Evolutionary conservation across 2,329 filamentous ascomycete genomes (phyloP).

Genomic region (Paraphoma sp.): DNA sequence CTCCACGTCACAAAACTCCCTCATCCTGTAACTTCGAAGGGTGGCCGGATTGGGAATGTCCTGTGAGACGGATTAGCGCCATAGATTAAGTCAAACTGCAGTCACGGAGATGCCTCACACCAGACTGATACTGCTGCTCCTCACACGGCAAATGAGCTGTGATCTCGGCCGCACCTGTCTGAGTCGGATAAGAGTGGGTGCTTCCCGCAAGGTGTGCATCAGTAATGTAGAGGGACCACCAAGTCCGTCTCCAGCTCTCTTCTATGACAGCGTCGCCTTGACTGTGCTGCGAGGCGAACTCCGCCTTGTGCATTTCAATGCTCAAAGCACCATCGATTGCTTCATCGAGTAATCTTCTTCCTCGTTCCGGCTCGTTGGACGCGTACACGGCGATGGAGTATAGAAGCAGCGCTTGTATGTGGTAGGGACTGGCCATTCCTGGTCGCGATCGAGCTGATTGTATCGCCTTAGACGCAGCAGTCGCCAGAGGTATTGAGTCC

Average conservation of each 20-base stretch:
- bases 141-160: constrained; percentile 79
- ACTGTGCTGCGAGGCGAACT: constrained; percentile 69
- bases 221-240: constrained; percentile 81
- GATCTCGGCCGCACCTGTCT: constrained; percentile 66
- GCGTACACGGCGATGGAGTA: constrained; percentile 79
- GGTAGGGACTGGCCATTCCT: constrained; percentile 48
- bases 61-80: constrained; percentile 3
- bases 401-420: constrained; percentile 77
- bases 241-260: constrained; percentile 83
- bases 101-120: constrained; percentile 17
- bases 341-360: constrained; percentile 68
- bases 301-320: constrained; percentile 74
- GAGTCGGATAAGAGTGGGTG: constrained; percentile 68
- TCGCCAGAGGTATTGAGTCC: constrained; percentile 48
- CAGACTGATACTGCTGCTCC: constrained; percentile 66
- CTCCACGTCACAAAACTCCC: constrained; percentile 72
- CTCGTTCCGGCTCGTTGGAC: constrained; percentile 70
- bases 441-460: constrained; percentile 7
- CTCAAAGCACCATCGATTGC: constrained; percentile 75
- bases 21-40: constrained; percentile 76
- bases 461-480: constrained; percentile 17
- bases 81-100: too few species aligned
- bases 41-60: constrained; percentile 47
- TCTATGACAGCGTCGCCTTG: constrained; percentile 70
- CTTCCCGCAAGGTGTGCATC: constrained; percentile 83